These are phyloP conservation scores for Penicillium arizonense DNA, from an alignment of 495 filamentous ascomycete species.

Conservation along the genomic window DNA sequence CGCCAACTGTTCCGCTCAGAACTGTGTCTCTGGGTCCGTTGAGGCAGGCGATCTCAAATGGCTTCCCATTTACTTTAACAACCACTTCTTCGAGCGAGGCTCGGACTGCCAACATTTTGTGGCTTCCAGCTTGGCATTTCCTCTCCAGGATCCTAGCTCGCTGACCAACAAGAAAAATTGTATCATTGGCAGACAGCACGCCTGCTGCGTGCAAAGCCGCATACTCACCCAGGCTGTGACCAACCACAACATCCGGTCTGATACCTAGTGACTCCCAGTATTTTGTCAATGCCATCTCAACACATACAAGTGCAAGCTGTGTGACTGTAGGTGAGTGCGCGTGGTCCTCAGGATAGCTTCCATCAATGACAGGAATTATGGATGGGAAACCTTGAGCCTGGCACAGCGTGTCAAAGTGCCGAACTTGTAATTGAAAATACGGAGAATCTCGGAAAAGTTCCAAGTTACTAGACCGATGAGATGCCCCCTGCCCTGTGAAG, in stretches of 20 bases:
- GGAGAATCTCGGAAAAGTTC: conserved; percentile 28
- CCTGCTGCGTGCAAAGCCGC: conserved; percentile 78
- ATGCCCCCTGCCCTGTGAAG: conserved; percentile 71
- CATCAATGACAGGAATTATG: conserved; percentile 2
- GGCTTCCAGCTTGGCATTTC: conserved; percentile 12
- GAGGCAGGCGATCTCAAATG: conserved; percentile 54
- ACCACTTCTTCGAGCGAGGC: conserved; percentile 12
- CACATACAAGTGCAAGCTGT: conserved; percentile 66
- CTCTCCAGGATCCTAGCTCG: conserved; percentile 22
- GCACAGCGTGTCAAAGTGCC: conserved; percentile 24
- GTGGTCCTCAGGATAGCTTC: background rate
- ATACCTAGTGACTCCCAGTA: conserved; percentile 75
- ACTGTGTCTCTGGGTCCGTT: conserved; percentile 64
- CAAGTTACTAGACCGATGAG: conserved; percentile 35
- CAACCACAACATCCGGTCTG: conserved; percentile 67
- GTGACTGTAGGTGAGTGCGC: conserved; percentile 61
- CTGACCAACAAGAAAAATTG: conserved; percentile 53
- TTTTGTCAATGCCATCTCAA: conserved; percentile 75
- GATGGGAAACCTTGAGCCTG: conserved; percentile 28
- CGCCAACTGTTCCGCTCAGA: conserved; percentile 48
- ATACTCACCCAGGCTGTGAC: conserved; percentile 84
- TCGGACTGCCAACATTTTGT: conserved; percentile 58
- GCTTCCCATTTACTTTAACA: background rate
- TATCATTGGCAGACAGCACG: conserved; percentile 71
- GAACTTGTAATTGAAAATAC: conserved; percentile 19